phyloP scores from a whole-genome alignment of 495 filamentous ascomycete species.

The Darksidea phi region DNA sequence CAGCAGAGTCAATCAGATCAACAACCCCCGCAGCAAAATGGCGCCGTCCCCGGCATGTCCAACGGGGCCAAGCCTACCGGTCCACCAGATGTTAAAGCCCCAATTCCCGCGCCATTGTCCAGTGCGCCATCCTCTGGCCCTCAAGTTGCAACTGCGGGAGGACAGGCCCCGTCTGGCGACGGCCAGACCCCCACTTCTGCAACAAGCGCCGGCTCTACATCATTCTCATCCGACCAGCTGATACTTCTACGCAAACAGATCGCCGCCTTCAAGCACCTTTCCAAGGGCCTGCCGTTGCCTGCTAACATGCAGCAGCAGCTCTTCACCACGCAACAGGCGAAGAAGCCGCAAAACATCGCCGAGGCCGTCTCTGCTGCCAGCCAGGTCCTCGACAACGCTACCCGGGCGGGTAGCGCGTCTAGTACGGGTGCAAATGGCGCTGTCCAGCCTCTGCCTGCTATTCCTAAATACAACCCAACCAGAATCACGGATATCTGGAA shows the following conservation, averaged over 20 bases:
- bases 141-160: constrained; percentile 23
- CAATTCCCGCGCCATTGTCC: constrained; percentile 7
- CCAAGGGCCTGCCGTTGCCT: constrained; percentile 77
- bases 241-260: constrained; percentile 73
- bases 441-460: constrained; percentile 29
- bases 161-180: constrained; percentile 19
- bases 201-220: constrained; percentile 46
- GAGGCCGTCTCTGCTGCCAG: constrained; percentile 58
- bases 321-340: constrained; percentile 66
- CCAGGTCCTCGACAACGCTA: constrained; percentile 52
- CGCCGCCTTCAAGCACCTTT: constrained; percentile 74
- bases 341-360: constrained; percentile 57
- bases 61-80: constrained; percentile 48
- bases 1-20: constrained; percentile 52
- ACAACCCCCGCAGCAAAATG: constrained; percentile 48
- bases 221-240: constrained; percentile 71
- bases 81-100: constrained; percentile 32
- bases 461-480: constrained; percentile 55
- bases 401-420: constrained; percentile 37
- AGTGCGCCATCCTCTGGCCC: constrained; percentile 9
- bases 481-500: too few species aligned
- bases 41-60: constrained; percentile 50
- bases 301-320: constrained; percentile 70
- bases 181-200: constrained; percentile 27
- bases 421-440: constrained; percentile 21